These are phyloP conservation scores for Sphenostylis stenocarpa DNA, from an alignment of 306 rosid genomes.

Conservation along the genomic window DNA sequence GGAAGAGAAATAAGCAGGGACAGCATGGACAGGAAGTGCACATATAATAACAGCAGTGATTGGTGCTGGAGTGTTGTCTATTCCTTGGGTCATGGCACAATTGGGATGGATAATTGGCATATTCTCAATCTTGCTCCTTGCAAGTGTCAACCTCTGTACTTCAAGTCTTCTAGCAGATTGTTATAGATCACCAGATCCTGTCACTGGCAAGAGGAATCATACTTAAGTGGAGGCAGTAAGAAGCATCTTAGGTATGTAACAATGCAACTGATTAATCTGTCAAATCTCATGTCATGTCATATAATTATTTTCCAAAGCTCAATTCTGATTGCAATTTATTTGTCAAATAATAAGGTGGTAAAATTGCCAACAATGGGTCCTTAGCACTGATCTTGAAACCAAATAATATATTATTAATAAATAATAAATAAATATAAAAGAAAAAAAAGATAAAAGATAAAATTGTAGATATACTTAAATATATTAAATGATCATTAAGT, in stretches of 20 bases:
- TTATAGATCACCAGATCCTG: slow-evolving; percentile 40
- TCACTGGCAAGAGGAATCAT: slow-evolving; percentile 27
- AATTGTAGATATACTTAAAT: no score
- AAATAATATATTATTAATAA: no score
- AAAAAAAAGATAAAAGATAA: no score
- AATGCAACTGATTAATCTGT: neutral
- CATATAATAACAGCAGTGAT: neutral
- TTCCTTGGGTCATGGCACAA: slow-evolving; percentile 22
- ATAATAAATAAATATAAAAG: no score
- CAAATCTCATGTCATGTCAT: neutral
- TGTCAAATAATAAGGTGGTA: slow-evolving; percentile 17
- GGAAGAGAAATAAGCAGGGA: neutral
- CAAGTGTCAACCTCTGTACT: slow-evolving; percentile 19
- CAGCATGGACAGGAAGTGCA: slow-evolving; percentile 22
- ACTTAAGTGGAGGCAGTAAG: slow-evolving; percentile 32
- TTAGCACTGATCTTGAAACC: no score
- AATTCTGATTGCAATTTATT: neutral
- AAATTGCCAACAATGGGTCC: no score
- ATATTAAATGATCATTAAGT: no score
- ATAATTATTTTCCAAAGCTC: neutral
- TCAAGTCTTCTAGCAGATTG: slow-evolving; percentile 37
- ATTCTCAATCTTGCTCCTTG: neutral
- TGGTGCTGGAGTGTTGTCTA: neutral
- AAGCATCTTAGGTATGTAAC: slow-evolving; percentile 22
- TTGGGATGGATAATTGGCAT: slow-evolving; percentile 39